Percentiles rank a stretch among this genome's conserved stretches.
Evolutionary conservation across 306 rosid genomes (phyloP).

Genomic region (Malus orientalis): DNA sequence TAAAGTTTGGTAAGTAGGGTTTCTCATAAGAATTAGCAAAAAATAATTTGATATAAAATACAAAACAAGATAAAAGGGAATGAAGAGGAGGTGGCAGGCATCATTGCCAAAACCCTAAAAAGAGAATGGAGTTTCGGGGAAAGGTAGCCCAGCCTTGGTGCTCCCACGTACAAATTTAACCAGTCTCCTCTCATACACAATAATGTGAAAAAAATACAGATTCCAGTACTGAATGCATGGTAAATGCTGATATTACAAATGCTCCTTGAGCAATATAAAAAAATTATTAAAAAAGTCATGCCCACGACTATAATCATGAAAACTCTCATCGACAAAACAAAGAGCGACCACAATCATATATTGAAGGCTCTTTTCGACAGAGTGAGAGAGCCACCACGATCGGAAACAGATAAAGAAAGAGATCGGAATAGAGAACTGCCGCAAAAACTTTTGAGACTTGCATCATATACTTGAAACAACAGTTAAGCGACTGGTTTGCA

Average conservation of each 20-base stretch:
- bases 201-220: not conserved
- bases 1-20: constrained; percentile 7
- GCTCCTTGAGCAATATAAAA: not conserved
- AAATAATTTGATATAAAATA: constrained; percentile 8
- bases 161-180: not conserved
- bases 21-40: constrained; percentile 5
- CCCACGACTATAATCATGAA: not conserved
- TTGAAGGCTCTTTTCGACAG: not conserved
- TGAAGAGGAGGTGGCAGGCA: constrained; percentile 37
- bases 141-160: not conserved
- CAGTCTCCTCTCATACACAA: not conserved
- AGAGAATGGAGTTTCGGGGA: not conserved
- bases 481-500: not conserved
- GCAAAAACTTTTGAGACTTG: not conserved
- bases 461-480: not conserved
- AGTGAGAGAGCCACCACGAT: not conserved
- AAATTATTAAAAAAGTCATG: not conserved
- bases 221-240: not conserved
- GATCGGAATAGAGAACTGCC: not conserved
- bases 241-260: not conserved
- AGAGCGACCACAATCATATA: not conserved
- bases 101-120: constrained; percentile 36
- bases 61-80: constrained; percentile 21
- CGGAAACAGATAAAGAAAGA: not conserved
- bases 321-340: not conserved